These are phyloP conservation scores for Aspergillus brunneoviolaceus DNA, from an alignment of 2,329 filamentous ascomycete genomes.

Conservation along the genomic window DNA sequence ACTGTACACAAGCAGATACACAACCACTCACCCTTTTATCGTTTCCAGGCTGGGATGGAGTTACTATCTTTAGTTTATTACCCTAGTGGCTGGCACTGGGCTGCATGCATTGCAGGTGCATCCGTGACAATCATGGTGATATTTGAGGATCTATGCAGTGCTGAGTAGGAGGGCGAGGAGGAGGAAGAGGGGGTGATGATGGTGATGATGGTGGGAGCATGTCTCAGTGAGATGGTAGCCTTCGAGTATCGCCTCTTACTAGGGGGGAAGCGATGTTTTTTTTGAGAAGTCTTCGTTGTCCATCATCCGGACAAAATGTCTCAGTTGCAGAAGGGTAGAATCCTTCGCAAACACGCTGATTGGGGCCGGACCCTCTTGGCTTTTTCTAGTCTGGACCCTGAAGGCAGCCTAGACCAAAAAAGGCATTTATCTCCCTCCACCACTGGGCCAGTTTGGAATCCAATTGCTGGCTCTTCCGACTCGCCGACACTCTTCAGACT, in stretches of 20 bases:
- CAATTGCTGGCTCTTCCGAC: not conserved
- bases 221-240: not conserved
- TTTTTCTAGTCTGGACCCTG: slow-evolving; percentile 23
- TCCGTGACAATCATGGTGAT: not conserved
- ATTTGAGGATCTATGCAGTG: too few species aligned
- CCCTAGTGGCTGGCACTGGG: not conserved
- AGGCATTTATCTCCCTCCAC: not conserved
- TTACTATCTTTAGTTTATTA: too few species aligned
- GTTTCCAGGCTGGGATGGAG: not conserved
- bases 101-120: not conserved
- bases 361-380: slow-evolving; percentile 19
- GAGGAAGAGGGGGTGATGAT: not conserved
- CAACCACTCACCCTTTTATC: not conserved
- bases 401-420: not conserved
- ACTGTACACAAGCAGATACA: too few species aligned
- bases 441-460: not conserved
- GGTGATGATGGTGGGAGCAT: not conserved
- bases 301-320: slow-evolving; percentile 12
- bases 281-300: not conserved
- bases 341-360: slow-evolving; percentile 3
- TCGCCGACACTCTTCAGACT: not conserved
- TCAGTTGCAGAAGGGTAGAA: not conserved
- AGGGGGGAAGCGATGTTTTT: not conserved
- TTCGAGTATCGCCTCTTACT: not conserved
- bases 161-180: too few species aligned